A percentile compares a stretch with the other conserved stretches of the same genome.
Conservation (phyloP, 371 early-diverging fungal species). For the Rhizopus stolonifer region DNA sequence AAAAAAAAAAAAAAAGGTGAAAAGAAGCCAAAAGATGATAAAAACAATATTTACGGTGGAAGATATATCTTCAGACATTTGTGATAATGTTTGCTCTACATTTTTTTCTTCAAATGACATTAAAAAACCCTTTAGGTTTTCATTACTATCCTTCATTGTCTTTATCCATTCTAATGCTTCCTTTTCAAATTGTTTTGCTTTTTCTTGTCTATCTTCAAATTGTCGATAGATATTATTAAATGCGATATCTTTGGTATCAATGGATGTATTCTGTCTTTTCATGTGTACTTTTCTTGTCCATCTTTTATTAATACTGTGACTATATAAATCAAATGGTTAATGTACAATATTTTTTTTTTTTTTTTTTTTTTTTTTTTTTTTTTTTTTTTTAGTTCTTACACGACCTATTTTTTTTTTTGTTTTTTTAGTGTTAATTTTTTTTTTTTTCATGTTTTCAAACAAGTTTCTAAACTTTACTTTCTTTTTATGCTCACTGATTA, state of each 20-base stretch:
- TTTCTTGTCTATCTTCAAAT: slow-evolving; percentile 60
- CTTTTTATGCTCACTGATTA: slow-evolving; percentile 65
- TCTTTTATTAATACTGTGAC: slow-evolving; percentile 71
- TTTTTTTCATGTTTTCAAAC: too few relatives aligned
- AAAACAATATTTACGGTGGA: slow-evolving; percentile 51
- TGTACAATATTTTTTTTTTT: too few relatives aligned
- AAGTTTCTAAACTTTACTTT: slow-evolving; percentile 31
- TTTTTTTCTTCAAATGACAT: slow-evolving; percentile 17
- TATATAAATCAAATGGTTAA: slow-evolving; percentile 9
- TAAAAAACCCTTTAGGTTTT: background rate
- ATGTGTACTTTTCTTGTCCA: slow-evolving; percentile 53
- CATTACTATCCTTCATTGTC: slow-evolving; percentile 39
- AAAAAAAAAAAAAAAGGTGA: too few relatives aligned
- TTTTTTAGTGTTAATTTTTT: too few relatives aligned
- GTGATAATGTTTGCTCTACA: slow-evolving; percentile 2
- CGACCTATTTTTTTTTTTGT: slow-evolving; percentile 25
- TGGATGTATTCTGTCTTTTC: slow-evolving; percentile 34
- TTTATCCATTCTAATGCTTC: slow-evolving; percentile 64
- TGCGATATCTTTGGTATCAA: slow-evolving; percentile 56
- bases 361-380: too few relatives aligned
- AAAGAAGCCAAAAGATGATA: slow-evolving; percentile 41
- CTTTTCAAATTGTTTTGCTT: slow-evolving; percentile 49
- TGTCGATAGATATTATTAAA: slow-evolving; percentile 60
- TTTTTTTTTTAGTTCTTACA: slow-evolving; percentile 16
- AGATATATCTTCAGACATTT: background rate